These are phyloP conservation scores for Stellera chamaejasme DNA, from an alignment of 345 rosid genomes.

Conservation along the genomic window DNA sequence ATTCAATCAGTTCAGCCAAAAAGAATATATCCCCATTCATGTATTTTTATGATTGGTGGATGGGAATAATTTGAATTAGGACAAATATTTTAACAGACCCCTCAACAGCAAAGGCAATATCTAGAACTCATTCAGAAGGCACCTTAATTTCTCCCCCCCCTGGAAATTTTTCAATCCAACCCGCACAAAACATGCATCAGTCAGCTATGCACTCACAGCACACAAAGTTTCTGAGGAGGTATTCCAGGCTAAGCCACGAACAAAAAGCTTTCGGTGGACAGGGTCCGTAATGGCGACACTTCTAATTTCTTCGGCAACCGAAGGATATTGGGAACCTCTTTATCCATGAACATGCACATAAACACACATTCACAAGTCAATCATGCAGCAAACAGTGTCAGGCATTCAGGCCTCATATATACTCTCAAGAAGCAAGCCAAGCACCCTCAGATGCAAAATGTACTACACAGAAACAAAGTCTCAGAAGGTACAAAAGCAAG, in stretches of 20 bases:
- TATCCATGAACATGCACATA: conserved; percentile 63
- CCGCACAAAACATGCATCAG: conserved; percentile 43
- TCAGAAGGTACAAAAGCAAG: background rate
- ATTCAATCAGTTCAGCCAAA: conserved; percentile 6
- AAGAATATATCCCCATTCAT: background rate
- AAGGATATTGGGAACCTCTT: conserved; percentile 75
- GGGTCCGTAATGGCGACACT: conserved; percentile 63
- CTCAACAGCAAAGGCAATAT: too few relatives aligned
- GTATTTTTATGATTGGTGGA: background rate
- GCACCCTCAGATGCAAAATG: conserved; percentile 15
- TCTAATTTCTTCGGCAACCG: conserved; percentile 73
- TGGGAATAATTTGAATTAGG: background rate
- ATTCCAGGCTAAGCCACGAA: conserved; percentile 82
- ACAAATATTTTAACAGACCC: conserved; percentile 1
- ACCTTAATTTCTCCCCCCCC: too few relatives aligned
- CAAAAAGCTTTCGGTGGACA: conserved; percentile 75
- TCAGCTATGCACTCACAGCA: conserved; percentile 68
- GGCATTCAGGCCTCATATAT: conserved; percentile 10
- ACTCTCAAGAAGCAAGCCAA: conserved; percentile 15
- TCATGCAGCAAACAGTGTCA: conserved; percentile 46
- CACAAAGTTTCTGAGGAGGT: conserved; percentile 69
- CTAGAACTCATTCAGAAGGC: too few relatives aligned
- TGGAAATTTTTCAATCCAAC: conserved; percentile 11
- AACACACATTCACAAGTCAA: conserved; percentile 56
- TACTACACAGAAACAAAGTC: conserved; percentile 3